Conservation (phyloP, 768 basidiomycete genomes). For the Botryobasidium botryosum region DNA sequence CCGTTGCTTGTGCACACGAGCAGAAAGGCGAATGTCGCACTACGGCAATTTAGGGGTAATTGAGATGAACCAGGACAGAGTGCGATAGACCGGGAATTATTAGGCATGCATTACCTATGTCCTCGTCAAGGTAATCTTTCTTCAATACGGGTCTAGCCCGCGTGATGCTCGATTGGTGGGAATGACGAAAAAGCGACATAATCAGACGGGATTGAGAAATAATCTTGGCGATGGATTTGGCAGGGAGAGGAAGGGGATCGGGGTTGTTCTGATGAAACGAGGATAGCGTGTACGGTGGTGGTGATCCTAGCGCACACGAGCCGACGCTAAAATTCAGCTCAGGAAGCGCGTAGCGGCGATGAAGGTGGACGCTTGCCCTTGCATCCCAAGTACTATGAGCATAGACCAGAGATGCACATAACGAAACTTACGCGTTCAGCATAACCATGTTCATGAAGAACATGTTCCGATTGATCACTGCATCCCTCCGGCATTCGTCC, state of each 20-base stretch:
- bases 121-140: too few relatives aligned
- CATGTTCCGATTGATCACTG: neutral
- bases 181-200: neutral
- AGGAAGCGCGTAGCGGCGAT: slow-evolving; percentile 2
- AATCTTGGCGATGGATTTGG: neutral
- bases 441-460: neutral
- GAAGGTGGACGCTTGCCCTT: slow-evolving; percentile 1
- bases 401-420: too few relatives aligned
- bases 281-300: neutral
- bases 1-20: neutral
- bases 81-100: too few relatives aligned
- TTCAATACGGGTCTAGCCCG: too few relatives aligned
- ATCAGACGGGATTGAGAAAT: neutral
- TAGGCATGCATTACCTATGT: too few relatives aligned
- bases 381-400: too few relatives aligned
- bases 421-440: neutral
- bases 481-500: neutral
- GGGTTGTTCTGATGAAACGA: neutral
- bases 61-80: too few relatives aligned
- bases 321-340: slow-evolving; percentile 2
- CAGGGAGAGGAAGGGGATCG: neutral
- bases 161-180: neutral
- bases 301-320: slow-evolving; percentile 1
- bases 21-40: slow-evolving; percentile 3
- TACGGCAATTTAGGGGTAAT: too few relatives aligned